Evolutionary conservation across 805 yeast species (phyloP), one percentile per base, ranked within the genome.

Genomic region (Yarrowia deformans): DNA sequence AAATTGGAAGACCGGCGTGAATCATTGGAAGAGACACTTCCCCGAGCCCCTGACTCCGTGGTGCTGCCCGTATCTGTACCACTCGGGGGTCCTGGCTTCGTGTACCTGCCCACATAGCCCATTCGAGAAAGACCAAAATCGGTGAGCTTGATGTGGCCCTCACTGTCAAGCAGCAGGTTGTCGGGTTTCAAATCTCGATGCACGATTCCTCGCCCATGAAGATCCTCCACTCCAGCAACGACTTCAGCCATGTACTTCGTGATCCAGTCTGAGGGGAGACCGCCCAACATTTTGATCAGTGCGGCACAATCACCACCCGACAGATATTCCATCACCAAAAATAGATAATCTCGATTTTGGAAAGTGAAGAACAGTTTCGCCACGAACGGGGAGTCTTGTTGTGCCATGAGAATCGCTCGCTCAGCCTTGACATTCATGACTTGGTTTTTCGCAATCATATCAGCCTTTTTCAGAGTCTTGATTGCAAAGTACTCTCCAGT

Each of bases 121-220:
- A 93, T 88, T 76, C 97, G 83, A 9, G 97, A 90, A 54, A 95
- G 83, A 0, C 99, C 99, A 81, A 95, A 95, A 79, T 95, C 99
- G 0, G 98, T 93, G 71, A 96, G 80, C 78, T 95, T 95, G 71
- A 95, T 78, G 79, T 95, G 99, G 0, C 99, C 99, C 43, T 82
- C 81, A 68, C 86, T 82, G 76, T 93, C 98, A 72, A 95, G 93
- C 72, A 95, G 81, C 43, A 95, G 78, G 74, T 95, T 95, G 76
- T 95, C 99, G 0, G 99, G 99, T 77, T 95, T 95, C 75, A 95
- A 81, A 78, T 95, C 99, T 74, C 97, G 88, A 79, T 95, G 99
- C 68, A 95, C 90, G 64, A 96, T 91, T 0, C 97, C 97, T 73
- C 90, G 85, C 66, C 85, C 81, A 79, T 95, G 99, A 75, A 95